Base-by-base conservation (phyloP, 2,329 filamentous ascomycete genomes). In the Microsporum ferrugineum region DNA sequence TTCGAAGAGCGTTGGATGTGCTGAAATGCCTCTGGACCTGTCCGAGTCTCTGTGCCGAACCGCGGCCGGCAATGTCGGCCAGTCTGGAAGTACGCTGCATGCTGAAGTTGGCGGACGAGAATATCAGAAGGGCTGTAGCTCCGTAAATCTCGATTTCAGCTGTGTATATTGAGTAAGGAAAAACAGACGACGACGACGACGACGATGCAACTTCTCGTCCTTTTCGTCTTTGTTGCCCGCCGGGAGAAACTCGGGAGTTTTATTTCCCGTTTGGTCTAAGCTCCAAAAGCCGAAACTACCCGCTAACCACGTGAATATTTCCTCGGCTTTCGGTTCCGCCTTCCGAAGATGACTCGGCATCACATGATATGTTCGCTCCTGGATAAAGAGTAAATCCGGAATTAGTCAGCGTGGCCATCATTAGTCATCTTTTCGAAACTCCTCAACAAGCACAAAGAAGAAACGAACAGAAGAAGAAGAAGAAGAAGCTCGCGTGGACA, bases 21-120 rank as follows among this genome's bases (percentile, higher is more conserved):
- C 77, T 80, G 71, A 86, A 83, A 62, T 80, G 75, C 61, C 80
- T 72, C 56, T 76, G 75, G 59, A 78, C 68, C 66, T 78, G 78
- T 23, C 74, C 70, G 51, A 80, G 70, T 67, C 79, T 74, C 67
- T 76, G 75, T 65, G 33, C 33, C 55, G 55, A 57, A n/a, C 55
- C 49, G 27, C 45, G 45, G 45, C 23, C 23, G 45, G 27, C 45
- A 31, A 51, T 14, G 17, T 8, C 29, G 27, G 49, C 49, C 8
- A 53, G 49, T n/a, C 49, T 31, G 49, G 49, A 31, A 31, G 49
- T 33, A 17, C 29, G 49, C 27, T 33, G 27, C 49, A 53, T 53
- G 3, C 7, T 34, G 12, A 31, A 12, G 12, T 14, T n/a, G 27
- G 49, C 29, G 23, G 5, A 27, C 5, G 17, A 53, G 49, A 12